phyloP scores from a whole-genome alignment of 345 rosid species.

The Sisymbrium irio region DNA sequence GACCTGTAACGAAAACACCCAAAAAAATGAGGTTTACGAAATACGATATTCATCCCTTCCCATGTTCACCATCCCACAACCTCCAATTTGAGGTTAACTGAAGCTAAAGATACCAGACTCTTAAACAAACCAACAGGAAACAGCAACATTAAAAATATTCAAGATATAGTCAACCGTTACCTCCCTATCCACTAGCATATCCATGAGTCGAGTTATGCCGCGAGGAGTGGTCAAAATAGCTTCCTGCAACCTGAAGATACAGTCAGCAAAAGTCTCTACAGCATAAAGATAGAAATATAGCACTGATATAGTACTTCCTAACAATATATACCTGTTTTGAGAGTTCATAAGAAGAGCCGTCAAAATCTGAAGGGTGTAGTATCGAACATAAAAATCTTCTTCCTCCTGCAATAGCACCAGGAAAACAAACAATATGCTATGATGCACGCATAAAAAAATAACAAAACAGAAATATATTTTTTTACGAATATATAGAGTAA shows the following conservation, averaged over 20 bases:
- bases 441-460: not conserved
- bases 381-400: constrained; percentile 94
- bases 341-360: constrained; percentile 94
- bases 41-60: not conserved
- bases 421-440: not conserved
- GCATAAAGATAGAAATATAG: constrained; percentile 20
- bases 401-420: constrained; percentile 60
- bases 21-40: not conserved
- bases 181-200: constrained; percentile 99
- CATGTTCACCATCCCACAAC: constrained; percentile 10
- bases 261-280: constrained; percentile 41
- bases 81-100: constrained; percentile 10
- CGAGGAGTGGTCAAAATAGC: constrained; percentile 95
- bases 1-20: constrained; percentile 54
- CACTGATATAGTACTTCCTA: constrained; percentile 3
- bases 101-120: not conserved
- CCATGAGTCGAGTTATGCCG: constrained; percentile 97
- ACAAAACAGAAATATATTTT: not conserved
- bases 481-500: not conserved
- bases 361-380: constrained; percentile 90
- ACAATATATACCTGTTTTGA: constrained; percentile 64
- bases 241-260: constrained; percentile 92
- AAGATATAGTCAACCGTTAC: constrained; percentile 34
- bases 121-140: constrained; percentile 1
- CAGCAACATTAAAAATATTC: not conserved